Evolutionary conservation across 2,329 filamentous ascomycete species (phyloP), one percentile per base, ranked within the genome.

Genomic region (Allantophomopsis cytisporea): DNA sequence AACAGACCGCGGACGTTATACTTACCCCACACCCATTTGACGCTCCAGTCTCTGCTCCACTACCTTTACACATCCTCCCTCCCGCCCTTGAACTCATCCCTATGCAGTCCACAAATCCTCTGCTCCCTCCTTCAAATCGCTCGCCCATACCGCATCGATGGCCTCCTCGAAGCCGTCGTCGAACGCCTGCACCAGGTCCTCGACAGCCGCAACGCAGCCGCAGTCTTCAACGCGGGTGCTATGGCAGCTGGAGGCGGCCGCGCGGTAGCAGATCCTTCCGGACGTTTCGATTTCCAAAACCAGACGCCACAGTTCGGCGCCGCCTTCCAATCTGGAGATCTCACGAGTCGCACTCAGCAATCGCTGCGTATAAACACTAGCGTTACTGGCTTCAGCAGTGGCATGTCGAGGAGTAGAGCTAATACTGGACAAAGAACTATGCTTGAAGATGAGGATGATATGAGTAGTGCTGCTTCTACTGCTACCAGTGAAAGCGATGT

Each of bases 231-330:
- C 48, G 91, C 91, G 0, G 91, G 89, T 0, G 91, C 91, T 39
- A 96, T 96, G 91, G 91, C 88, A 1, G 91, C 91, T 1, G 91
- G 91, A 10, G 88, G 91, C 18, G 91, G 91, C 1, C 76, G 87
- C 36, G 28, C 18, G 3, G 8, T 17, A 2, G 7, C 28, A 7
- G 12, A 13, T 15, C 23, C 36, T 12, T 31, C 35, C 11, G 28
- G 28, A 14, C 20, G 20, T 20, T 41, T 31, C 11, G 21, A 28
- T 4, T 30, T 23, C 12, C 47, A 60, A 13, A 31, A 34, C 20
- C 35, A 40, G 31, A 16, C 17, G 10, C 14, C n/a, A 11, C 41
- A 47, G 12, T 15, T 41, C 16, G 39, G 47, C 8, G 46, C 50
- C 15, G 38, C 50, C 14, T 47, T 45, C 4, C 35, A 40, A 4